A percentile compares a stretch with the other conserved stretches of the same genome.
Conservation (phyloP, 2,329 filamentous ascomycete genomes). For the Venturia nashicola region DNA sequence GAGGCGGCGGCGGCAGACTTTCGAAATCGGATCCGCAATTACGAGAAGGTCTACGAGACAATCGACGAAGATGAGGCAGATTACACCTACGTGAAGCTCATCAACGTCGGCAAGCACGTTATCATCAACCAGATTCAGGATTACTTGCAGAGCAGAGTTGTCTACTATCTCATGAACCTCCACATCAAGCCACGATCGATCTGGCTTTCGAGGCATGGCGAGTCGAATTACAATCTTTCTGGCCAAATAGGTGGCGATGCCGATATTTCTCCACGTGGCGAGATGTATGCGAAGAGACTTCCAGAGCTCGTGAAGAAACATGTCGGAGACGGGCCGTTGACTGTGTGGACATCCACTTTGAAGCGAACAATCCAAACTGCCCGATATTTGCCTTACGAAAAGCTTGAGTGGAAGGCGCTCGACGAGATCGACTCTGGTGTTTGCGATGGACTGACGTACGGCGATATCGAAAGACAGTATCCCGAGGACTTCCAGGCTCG, state of each 20-base stretch:
- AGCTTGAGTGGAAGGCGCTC: conserved; percentile 95
- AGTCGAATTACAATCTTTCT: conserved; percentile 81
- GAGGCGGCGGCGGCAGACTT: conserved; percentile 87
- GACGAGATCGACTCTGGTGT: conserved; percentile 95
- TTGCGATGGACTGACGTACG: conserved; percentile 92
- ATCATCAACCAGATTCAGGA: conserved; percentile 97
- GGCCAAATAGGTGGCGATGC: conserved; percentile 92
- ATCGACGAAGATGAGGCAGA: conserved; percentile 81
- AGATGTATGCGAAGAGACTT: conserved; percentile 75
- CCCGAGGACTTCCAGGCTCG: conserved; percentile 92
- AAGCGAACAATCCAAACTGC: conserved; percentile 86
- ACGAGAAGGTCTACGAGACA: conserved; percentile 92
- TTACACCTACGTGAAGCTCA: conserved; percentile 92
- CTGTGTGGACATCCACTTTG: conserved; percentile 64
- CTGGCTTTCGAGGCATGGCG: conserved; percentile 91
- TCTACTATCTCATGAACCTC: conserved; percentile 97
- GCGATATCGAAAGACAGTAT: conserved; percentile 81
- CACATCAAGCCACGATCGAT: conserved; percentile 95
- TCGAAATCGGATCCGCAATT: conserved; percentile 86
- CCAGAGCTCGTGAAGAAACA: conserved; percentile 77
- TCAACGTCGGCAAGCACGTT: conserved; percentile 89
- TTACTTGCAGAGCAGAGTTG: conserved; percentile 88
- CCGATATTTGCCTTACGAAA: conserved; percentile 79
- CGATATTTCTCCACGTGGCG: conserved; percentile 70
- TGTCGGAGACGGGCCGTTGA: conserved; percentile 61